Evolutionary conservation across 2,329 filamentous ascomycete species (phyloP).

Genomic region (Cladosporium sp.): DNA sequence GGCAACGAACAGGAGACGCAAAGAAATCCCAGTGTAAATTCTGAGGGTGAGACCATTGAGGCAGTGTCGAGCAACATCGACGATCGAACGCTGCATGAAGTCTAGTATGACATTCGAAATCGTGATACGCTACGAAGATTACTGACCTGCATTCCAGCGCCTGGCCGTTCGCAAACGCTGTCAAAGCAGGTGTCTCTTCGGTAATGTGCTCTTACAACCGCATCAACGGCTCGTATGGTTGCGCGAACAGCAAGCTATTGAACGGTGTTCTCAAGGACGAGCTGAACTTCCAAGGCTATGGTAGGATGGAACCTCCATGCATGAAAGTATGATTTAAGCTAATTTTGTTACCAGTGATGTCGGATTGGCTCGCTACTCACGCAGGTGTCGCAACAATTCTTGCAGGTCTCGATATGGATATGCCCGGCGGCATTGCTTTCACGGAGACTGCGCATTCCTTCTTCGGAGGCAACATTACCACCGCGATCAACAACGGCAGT

Average conservation of each 20-base stretch:
- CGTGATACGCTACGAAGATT: no score
- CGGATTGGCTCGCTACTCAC: slow-evolving; percentile 60
- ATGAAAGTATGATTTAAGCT: neutral
- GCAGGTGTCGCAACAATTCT: slow-evolving; percentile 31
- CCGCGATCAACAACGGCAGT: slow-evolving; percentile 52
- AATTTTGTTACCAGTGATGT: slow-evolving; percentile 60
- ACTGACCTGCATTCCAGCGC: neutral
- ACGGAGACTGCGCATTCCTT: slow-evolving; percentile 14
- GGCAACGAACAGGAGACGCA: slow-evolving; percentile 47
- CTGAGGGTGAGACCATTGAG: slow-evolving; percentile 29
- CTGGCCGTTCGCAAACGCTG: slow-evolving; percentile 30
- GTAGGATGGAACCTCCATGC: neutral
- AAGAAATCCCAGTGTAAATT: slow-evolving; percentile 16
- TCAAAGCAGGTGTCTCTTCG: slow-evolving; percentile 25
- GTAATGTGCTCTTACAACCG: slow-evolving; percentile 43
- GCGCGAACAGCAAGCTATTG: slow-evolving; percentile 58
- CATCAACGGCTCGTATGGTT: slow-evolving; percentile 66
- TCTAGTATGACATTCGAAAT: slow-evolving; percentile 5
- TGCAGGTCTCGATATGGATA: slow-evolving; percentile 57
- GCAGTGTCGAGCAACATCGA: slow-evolving; percentile 31
- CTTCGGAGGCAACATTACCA: slow-evolving; percentile 34
- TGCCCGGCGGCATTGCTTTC: slow-evolving; percentile 45
- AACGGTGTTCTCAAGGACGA: slow-evolving; percentile 70
- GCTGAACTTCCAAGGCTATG: slow-evolving; percentile 64
- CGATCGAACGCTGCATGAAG: slow-evolving; percentile 65